These are phyloP conservation scores for Clavulina sp. DNA, from an alignment of 768 basidiomycete species.

Conservation along the genomic window DNA sequence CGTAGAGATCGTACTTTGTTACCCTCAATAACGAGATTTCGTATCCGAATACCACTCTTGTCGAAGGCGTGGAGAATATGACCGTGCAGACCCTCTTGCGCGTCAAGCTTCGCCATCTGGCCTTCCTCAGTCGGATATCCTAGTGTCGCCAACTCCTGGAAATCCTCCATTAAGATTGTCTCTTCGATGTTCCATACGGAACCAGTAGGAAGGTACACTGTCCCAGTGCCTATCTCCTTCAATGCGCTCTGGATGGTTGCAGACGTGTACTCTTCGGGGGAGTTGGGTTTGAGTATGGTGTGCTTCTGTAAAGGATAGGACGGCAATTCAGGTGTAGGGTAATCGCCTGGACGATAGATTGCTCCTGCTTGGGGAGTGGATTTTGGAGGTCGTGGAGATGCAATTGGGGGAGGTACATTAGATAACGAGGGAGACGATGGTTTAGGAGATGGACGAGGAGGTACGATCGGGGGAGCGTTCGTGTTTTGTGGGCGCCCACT, in stretches of 20 bases:
- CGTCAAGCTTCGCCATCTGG: constrained; percentile 14
- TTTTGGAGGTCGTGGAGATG: too few relatives aligned
- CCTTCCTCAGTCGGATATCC: constrained; percentile 13
- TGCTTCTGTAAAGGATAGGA: constrained; percentile 7
- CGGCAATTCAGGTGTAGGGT: constrained; percentile 9
- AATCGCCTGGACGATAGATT: constrained; percentile 7
- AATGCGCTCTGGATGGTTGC: constrained; percentile 12
- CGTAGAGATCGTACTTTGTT: too few relatives aligned
- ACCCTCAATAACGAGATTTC: constrained; percentile 14
- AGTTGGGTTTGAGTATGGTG: neutral
- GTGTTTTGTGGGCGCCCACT: too few relatives aligned
- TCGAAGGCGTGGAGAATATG: constrained; percentile 9
- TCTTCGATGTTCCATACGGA: constrained; percentile 10
- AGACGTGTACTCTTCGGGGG: constrained; percentile 6
- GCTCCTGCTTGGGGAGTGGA: constrained; percentile 1
- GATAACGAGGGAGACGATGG: too few relatives aligned
- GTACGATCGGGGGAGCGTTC: too few relatives aligned
- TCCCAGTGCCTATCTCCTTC: constrained; percentile 12
- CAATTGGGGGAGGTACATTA: too few relatives aligned
- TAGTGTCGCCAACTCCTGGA: constrained; percentile 14
- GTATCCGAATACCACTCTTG: constrained; percentile 11
- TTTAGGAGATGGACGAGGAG: too few relatives aligned
- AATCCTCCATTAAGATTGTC: constrained; percentile 9
- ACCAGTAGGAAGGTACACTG: constrained; percentile 13
- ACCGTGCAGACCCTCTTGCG: constrained; percentile 8